Base-by-base conservation (phyloP, 352 stramenopile genomes). In the Globisporangium solare region DNA sequence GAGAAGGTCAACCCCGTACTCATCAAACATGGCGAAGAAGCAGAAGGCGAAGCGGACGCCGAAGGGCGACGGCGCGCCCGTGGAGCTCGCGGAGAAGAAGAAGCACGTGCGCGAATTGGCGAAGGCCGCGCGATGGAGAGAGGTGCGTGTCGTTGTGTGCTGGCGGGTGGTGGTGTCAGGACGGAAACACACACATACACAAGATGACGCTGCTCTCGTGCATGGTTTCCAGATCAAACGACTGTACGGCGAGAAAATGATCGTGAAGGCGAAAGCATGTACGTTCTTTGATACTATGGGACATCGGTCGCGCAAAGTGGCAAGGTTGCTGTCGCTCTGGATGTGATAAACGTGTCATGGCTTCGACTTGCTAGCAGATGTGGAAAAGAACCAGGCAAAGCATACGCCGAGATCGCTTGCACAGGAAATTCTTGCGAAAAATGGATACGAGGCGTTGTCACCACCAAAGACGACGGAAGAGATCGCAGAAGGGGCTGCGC, bases 31-130 rank as follows among this genome's bases (percentile, higher is more conserved):
- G 60, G 67, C 48, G 48, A 43, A 66, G 54, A 72, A 61, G 54
- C 73, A 67, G 24, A 53, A 54, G 20, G 49, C 42, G 52, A 67
- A 66, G 54, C 58, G 42, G 66, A 52, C 61, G 52, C 22, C 17
- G 27, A 46, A 27, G 8, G 48, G 13, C 3, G 48, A 27, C 15
- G 20, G 53, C 14, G 62, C 41, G 11, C 60, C 54, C 14, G 55
- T 24, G 22, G 69, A 76, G 6, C 67, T 83, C 15, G 65, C 74
- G 31, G 61, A 57, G 27, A 94, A 94, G 68, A 91, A 91, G 60
- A 76, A 81, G 52, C 78, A 92, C 47, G 80, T 91, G 56, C 82
- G 75, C 22, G 76, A 90, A 39, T 53, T 92, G 41, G 78, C 79
- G 20, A 84, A 82, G 48, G 47, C 37, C 17, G 54, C 64, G 12